Evolutionary conservation across 768 basidiomycete species (phyloP), one percentile per base, ranked within the genome.

Genomic region (Botryobasidium botryosum): DNA sequence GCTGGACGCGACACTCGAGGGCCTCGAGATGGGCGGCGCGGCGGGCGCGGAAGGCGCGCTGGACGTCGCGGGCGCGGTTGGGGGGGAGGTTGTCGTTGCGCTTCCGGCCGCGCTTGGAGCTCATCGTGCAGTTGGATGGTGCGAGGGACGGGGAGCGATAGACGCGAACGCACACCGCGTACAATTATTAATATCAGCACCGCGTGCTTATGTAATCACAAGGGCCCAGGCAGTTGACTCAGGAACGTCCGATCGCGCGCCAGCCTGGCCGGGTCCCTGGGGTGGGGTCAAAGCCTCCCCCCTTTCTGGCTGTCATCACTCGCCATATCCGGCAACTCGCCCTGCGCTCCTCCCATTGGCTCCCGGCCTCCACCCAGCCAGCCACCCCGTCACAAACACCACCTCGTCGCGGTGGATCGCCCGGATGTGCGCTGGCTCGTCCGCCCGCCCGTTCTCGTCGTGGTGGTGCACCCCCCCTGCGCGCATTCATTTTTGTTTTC

Each of bases 1-100:
- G 81, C 41, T 73, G 60, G 35, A 88, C 83, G 56, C 85, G 71
- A 54, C 78, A 59, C 59, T 91, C 86, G 50, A 91, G 64, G 45
- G 79, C 78, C 67, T 79, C 72, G 44, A 91, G 69, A 60, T 90
- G 86, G 46, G 84, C 84, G 50, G 85, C 85, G 53, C 86, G 74
- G 52, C 87, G 68, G 27, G 86, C 87, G 50, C 86, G 72, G 65
- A 90, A 91, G 6, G 85, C 86, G 56, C 86, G 65, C 58, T 91
- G 86, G 15, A 88, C 83, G 55, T 90, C 87, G 47, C 87, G 67
- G 24, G 86, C 85, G 50, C 85, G 74, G 55, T 80, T 67, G 3
- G 79, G 79, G 47, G 80, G 79, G 37, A 82, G 71, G 55, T 72
- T 77, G 60, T 82, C 77, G 61, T 82, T 79, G 58, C 83, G 68